Base-by-base conservation (phyloP, 192 early-diverging fungal genomes). In the Coemansia sp. region DNA sequence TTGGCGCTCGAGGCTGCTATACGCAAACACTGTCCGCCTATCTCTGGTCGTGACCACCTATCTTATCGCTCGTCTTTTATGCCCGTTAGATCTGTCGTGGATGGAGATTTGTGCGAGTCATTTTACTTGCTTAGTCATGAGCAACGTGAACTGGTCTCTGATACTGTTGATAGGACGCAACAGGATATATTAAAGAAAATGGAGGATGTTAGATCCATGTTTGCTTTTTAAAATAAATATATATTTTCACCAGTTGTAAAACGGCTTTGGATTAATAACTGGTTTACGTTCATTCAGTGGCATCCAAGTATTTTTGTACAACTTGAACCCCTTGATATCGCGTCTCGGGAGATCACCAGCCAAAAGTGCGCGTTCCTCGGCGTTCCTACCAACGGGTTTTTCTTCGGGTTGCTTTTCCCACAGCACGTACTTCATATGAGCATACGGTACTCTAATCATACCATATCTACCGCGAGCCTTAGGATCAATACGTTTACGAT, bases 21-120 rank as follows among this genome's bases (percentile, higher is more conserved):
- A 81, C 88, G 98, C 27, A 77, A 86, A 54, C 88, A 91, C 61
- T 89, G 91, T 27, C 93, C 92, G 46, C 92, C 93, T n/a, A 54
- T 90, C 18, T 85, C 89, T 4, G 96, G 96, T 29, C 91, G 97
- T 34, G 95, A 97, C 75, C 98, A 99, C 77, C 68, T 94, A 59
- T 70, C 89, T 29, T 97, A 91, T 82, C 88, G 98, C n/a, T 85
- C 90, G 24, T 88, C 85, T 29, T 93, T 94, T 76, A 74, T 86
- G 18, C 97, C 98, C 2, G 95, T 96, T 6, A 83, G 87, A 55
- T 74, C 80, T 31, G 86, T 87, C 18, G 72, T 92, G 33, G 98
- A 99, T 77, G 98, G 98, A 33, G 95, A 98, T 84, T 76, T 99
- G 46, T 97, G 95, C 79, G 98, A 98, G 84, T 82, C 87, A 72